These are phyloP conservation scores for Metschnikowia henanensis DNA, from an alignment of 805 yeast genomes.

Conservation along the genomic window DNA sequence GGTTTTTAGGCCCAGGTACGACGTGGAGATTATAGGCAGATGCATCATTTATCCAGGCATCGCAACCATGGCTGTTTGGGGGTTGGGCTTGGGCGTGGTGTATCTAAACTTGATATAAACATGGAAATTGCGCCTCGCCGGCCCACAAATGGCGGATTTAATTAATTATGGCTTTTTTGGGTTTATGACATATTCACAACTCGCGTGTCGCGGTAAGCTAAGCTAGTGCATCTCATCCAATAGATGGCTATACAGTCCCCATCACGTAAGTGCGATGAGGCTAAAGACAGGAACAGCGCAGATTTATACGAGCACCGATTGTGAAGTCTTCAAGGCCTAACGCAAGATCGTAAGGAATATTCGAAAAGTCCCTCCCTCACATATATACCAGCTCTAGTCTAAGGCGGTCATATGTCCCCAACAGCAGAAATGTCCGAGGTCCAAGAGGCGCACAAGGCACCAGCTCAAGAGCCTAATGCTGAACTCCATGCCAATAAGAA, in stretches of 20 bases:
- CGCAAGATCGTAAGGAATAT: too few relatives aligned
- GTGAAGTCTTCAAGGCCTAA: too few relatives aligned
- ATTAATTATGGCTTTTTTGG: too few relatives aligned
- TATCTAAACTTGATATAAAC: conserved; percentile 8
- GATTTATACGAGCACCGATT: background rate
- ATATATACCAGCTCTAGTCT: background rate
- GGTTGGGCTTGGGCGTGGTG: conserved; percentile 29
- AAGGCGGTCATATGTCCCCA: conserved; percentile 2
- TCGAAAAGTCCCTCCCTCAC: too few relatives aligned
- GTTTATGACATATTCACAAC: too few relatives aligned
- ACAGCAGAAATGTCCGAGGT: conserved; percentile 5
- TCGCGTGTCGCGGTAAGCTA: too few relatives aligned
- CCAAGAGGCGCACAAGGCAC: background rate
- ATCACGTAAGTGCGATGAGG: conserved; percentile 16
- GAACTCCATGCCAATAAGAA: conserved; percentile 10
- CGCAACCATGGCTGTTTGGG: conserved; percentile 54
- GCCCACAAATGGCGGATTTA: too few relatives aligned
- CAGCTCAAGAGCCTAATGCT: conserved; percentile 1
- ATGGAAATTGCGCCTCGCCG: too few relatives aligned
- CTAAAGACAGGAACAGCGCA: conserved; percentile 5
- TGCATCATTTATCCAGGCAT: conserved; percentile 82
- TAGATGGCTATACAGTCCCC: conserved; percentile 4
- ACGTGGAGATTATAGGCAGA: conserved; percentile 75
- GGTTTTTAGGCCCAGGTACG: conserved; percentile 63
- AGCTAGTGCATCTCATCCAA: conserved; percentile 8